Evolutionary conservation across 2,329 filamentous ascomycete genomes (phyloP).

Genomic region (Aureobasidium vineae): DNA sequence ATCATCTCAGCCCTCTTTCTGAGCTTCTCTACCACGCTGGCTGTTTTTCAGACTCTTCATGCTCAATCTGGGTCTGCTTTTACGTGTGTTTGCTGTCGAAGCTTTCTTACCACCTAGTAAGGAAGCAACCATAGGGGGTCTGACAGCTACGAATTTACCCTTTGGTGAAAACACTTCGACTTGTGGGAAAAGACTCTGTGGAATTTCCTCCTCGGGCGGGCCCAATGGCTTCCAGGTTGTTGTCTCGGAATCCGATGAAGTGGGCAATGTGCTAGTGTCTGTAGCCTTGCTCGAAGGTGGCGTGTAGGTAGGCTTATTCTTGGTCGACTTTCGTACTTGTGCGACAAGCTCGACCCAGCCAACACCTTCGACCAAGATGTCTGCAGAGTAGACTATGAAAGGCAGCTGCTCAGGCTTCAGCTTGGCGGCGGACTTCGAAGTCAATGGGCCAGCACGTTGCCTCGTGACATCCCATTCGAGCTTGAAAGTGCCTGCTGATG

Average conservation of each 20-base stretch:
- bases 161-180: constrained; percentile 84
- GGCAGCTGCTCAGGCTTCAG: constrained; percentile 68
- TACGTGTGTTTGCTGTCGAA: constrained; percentile 50
- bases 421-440: constrained; percentile 60
- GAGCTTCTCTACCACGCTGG: constrained; percentile 25
- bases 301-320: background rate
- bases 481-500: constrained; percentile 69
- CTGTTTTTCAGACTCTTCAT: constrained; percentile 45
- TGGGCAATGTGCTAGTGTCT: background rate
- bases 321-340: constrained; percentile 62
- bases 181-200: constrained; percentile 53
- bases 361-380: constrained; percentile 86
- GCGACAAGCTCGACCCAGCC: constrained; percentile 89
- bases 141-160: constrained; percentile 70
- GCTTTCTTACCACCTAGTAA: constrained; percentile 56
- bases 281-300: background rate
- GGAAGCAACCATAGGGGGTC: constrained; percentile 71
- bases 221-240: constrained; percentile 11
- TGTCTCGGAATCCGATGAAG: background rate
- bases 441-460: constrained; percentile 70
- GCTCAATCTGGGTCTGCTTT: constrained; percentile 62
- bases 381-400: constrained; percentile 74
- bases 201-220: constrained; percentile 37
- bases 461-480: constrained; percentile 83
- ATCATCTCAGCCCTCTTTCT: background rate